phyloP scores from a whole-genome alignment of 2,329 filamentous ascomycete species.

The Seiridium unicorne region DNA sequence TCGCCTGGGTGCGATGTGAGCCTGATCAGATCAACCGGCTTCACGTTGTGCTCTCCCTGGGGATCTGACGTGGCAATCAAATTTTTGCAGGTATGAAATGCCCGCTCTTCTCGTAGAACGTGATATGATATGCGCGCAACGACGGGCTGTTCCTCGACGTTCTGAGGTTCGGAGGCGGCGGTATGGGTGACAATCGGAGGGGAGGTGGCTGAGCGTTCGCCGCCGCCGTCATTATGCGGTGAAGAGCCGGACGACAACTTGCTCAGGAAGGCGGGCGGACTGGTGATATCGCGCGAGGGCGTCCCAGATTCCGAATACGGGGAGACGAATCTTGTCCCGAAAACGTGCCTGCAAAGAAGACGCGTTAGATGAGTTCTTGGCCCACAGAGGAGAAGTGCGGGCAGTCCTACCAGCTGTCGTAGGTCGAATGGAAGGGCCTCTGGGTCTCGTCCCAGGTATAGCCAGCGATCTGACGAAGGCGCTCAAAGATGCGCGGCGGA shows the following conservation, averaged over 20 bases:
- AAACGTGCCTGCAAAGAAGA: constrained; percentile 55
- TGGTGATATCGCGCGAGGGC: constrained; percentile 42
- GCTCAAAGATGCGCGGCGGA: constrained; percentile 68
- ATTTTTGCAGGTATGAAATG: constrained; percentile 78
- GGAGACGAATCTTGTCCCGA: constrained; percentile 59
- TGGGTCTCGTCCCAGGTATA: constrained; percentile 73
- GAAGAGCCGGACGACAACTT: constrained; percentile 37
- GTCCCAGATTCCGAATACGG: constrained; percentile 46
- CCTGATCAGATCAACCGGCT: constrained; percentile 76
- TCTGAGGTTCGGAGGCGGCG: constrained; percentile 47
- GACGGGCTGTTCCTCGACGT: constrained; percentile 60
- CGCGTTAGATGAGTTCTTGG: constrained; percentile 13
- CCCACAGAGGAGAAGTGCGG: constrained; percentile 2
- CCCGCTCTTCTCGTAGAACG: constrained; percentile 78
- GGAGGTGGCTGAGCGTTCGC: constrained; percentile 36
- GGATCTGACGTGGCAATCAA: constrained; percentile 71
- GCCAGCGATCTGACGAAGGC: constrained; percentile 69
- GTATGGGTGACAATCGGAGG: constrained; percentile 27
- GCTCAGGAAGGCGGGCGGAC: constrained; percentile 37
- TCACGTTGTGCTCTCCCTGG: constrained; percentile 72
- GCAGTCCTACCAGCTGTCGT: constrained; percentile 75
- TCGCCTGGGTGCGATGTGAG: constrained; percentile 68
- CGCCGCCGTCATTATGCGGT: constrained; percentile 35
- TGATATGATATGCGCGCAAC: constrained; percentile 83
- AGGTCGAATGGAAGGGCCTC: constrained; percentile 63